Evolutionary conservation across 805 yeast genomes (phyloP).

Genomic region (Blastobotrys mokoenaii): DNA sequence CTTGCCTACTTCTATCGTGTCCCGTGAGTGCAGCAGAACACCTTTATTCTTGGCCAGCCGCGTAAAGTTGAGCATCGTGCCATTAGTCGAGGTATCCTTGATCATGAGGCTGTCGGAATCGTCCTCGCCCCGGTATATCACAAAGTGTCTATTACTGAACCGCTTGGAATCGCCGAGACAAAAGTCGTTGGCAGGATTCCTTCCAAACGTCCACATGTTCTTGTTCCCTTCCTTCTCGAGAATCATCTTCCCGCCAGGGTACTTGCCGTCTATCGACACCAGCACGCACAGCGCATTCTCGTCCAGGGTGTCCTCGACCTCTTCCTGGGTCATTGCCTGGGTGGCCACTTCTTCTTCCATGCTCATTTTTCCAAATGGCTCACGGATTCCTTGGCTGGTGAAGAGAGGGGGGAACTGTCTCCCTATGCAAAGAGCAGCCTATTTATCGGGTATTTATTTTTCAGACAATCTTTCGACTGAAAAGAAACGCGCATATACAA

Average conservation of each 20-base stretch:
- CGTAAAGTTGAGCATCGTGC: conserved; percentile 75
- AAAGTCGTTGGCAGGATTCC: conserved; percentile 60
- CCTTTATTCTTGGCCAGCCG: conserved; percentile 69
- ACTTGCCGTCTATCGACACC: conserved; percentile 2
- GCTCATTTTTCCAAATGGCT: background rate
- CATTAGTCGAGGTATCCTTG: conserved; percentile 79
- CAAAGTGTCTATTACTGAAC: conserved; percentile 67
- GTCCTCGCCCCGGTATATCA: conserved; percentile 33
- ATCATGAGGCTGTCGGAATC: conserved; percentile 12
- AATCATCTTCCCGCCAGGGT: background rate
- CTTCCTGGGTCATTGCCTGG: conserved; percentile 5
- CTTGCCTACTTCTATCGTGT: conserved; percentile 81
- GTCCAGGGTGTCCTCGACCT: conserved; percentile 1
- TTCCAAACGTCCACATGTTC: conserved; percentile 63
- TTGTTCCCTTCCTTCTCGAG: conserved; percentile 8
- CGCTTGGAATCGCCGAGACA: conserved; percentile 52
- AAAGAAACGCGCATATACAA: too few species aligned
- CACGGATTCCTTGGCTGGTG: too few species aligned
- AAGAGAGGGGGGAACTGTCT: background rate
- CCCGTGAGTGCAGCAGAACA: conserved; percentile 82
- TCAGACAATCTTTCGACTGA: too few species aligned
- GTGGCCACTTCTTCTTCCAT: conserved; percentile 4
- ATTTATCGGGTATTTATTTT: background rate
- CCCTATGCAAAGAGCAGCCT: background rate
- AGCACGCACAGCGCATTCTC: conserved; percentile 3